Conservation (phyloP, 768 basidiomycete species). For the Exidia glandulosa region DNA sequence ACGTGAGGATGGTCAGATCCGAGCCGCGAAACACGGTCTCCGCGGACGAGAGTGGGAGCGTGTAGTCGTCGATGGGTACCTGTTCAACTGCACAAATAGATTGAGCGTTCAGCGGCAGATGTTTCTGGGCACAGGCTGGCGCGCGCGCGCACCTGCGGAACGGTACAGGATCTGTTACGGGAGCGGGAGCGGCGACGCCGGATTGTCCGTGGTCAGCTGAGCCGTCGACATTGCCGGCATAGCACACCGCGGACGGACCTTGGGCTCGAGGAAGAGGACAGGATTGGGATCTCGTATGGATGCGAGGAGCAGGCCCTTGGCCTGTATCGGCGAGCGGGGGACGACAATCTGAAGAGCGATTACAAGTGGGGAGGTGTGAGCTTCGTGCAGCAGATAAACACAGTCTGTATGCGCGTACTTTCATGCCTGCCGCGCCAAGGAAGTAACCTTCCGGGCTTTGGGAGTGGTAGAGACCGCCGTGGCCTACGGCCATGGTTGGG, state of each 20-base stretch:
- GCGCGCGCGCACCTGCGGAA: conserved; percentile 52
- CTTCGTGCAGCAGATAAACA: not conserved
- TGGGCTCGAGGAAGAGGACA: conserved; percentile 91
- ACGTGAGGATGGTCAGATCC: conserved; percentile 83
- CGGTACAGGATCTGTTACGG: conserved; percentile 58
- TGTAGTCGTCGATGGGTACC: conserved; percentile 80
- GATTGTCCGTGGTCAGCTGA: not conserved
- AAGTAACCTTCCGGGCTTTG: conserved; percentile 95
- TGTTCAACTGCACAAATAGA: conserved; percentile 57
- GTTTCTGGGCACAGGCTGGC: not conserved
- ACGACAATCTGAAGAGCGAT: conserved; percentile 50
- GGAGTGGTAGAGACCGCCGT: conserved; percentile 89
- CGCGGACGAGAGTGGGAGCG: conserved; percentile 72
- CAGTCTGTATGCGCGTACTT: conserved; percentile 33
- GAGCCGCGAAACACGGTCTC: conserved; percentile 64
- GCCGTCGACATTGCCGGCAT: not conserved
- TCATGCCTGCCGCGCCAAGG: conserved; percentile 80
- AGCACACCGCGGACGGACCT: conserved; percentile 19
- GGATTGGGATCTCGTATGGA: conserved; percentile 91
- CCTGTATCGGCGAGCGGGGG: conserved; percentile 87
- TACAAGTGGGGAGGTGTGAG: not conserved
- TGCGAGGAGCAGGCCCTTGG: conserved; percentile 80
- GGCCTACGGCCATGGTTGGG: conserved; percentile 84
- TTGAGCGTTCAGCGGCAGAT: not conserved
- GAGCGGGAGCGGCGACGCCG: not conserved